Percentiles rank a stretch among this genome's conserved stretches.
Conservation (phyloP, 169 alveolate genomes). For the Cystoisospora suis region DNA sequence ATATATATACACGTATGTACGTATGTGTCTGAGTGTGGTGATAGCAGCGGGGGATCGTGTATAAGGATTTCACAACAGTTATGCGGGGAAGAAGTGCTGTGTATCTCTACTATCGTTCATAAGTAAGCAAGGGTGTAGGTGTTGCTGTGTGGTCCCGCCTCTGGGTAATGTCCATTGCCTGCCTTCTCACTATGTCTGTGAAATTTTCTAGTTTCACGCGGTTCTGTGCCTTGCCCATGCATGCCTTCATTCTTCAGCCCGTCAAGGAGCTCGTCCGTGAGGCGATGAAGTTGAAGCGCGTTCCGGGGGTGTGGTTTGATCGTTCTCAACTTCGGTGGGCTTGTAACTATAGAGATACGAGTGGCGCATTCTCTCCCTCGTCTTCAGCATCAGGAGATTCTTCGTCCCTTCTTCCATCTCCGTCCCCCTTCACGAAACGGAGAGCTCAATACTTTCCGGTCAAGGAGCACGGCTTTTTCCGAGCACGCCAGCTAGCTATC, state of each 20-base stretch:
- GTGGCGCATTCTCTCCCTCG: conserved; percentile 5
- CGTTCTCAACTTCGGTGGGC: conserved; percentile 50
- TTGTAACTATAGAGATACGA: conserved; percentile 38
- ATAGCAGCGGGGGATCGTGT: too few relatives aligned
- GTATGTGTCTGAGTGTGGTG: too few relatives aligned
- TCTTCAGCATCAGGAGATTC: neutral
- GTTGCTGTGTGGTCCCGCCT: too few relatives aligned
- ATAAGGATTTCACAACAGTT: too few relatives aligned
- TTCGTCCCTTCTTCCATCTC: neutral
- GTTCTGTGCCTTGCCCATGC: neutral
- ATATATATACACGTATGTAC: too few relatives aligned
- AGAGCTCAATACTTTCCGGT: conserved; percentile 63
- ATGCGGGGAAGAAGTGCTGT: too few relatives aligned
- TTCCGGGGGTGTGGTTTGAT: conserved; percentile 57
- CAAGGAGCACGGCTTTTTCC: conserved; percentile 55
- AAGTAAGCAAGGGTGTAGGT: too few relatives aligned
- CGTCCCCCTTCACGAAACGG: conserved; percentile 32
- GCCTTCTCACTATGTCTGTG: too few relatives aligned
- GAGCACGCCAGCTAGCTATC: conserved; percentile 60
- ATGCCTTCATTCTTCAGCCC: conserved; percentile 62
- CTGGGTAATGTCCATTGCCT: too few relatives aligned
- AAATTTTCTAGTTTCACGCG: too few relatives aligned
- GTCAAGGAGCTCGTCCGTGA: conserved; percentile 54
- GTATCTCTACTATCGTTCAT: too few relatives aligned
- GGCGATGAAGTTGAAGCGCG: conserved; percentile 50